These are phyloP conservation scores for Colletotrichum cereale DNA, from an alignment of 2,329 filamentous ascomycete genomes.

Conservation along the genomic window DNA sequence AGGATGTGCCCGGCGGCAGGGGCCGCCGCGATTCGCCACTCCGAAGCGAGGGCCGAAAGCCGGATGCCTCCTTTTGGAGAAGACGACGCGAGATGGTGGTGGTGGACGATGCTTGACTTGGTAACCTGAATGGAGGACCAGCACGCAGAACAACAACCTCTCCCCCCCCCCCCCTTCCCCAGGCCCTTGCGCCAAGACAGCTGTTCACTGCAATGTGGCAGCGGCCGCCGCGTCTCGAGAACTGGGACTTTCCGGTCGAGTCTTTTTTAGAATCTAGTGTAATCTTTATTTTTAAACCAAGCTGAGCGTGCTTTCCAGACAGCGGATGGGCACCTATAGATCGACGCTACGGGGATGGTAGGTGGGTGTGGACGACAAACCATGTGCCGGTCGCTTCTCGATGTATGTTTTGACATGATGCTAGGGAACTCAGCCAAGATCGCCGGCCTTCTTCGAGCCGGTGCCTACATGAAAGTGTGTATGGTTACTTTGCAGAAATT, in stretches of 20 bases:
- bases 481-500: neutral
- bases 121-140: neutral
- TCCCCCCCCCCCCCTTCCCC: too few species aligned
- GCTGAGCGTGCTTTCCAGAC: neutral
- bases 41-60: slow-evolving; percentile 12
- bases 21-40: slow-evolving; percentile 25
- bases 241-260: neutral
- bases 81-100: slow-evolving; percentile 2
- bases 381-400: slow-evolving; percentile 23
- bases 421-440: neutral
- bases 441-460: neutral
- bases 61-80: neutral
- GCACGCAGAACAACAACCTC: neutral
- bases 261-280: neutral
- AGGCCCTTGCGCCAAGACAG: slow-evolving; percentile 17
- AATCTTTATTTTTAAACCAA: neutral
- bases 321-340: slow-evolving; percentile 11
- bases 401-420: slow-evolving; percentile 17
- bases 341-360: slow-evolving; percentile 4
- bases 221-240: neutral
- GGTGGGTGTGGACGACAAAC: slow-evolving; percentile 27
- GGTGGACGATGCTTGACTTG: neutral
- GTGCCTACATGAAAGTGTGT: neutral
- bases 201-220: slow-evolving; percentile 19
- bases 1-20: slow-evolving; percentile 17